A percentile compares a stretch with the other conserved stretches of the same genome.
phyloP scores from a whole-genome alignment of 345 rosid genomes.

The Microthlaspi erraticum region DNA sequence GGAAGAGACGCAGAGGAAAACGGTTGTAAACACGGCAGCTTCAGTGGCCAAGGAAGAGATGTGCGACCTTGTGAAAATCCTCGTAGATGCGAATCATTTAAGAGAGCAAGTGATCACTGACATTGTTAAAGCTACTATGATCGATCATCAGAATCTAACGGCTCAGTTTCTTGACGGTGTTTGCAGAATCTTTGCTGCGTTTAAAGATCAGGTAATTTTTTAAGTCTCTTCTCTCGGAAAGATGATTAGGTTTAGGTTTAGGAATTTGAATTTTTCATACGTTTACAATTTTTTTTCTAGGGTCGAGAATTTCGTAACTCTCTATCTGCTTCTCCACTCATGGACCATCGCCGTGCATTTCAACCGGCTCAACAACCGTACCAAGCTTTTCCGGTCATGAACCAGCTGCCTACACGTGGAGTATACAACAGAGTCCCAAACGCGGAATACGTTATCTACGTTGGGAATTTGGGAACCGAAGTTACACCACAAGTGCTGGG shows the following conservation, averaged over 20 bases:
- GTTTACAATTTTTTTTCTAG: no score
- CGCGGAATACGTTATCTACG: not conserved
- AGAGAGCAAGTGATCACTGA: constrained; percentile 60
- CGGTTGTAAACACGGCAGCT: constrained; percentile 26
- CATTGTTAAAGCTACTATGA: constrained; percentile 48
- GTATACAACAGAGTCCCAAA: no score
- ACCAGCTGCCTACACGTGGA: no score
- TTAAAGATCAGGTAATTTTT: constrained; percentile 37
- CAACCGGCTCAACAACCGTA: no score
- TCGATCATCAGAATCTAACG: constrained; percentile 45
- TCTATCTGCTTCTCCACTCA: no score
- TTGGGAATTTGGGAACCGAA: not conserved
- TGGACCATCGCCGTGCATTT: no score
- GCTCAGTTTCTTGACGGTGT: constrained; percentile 73
- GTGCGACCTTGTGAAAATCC: constrained; percentile 58
- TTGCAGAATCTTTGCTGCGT: constrained; percentile 68
- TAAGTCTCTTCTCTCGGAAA: no score
- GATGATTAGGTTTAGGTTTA: no score
- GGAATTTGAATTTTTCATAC: no score
- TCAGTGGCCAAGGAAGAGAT: constrained; percentile 46
- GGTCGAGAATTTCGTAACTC: no score
- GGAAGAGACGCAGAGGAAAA: not conserved
- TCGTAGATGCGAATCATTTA: constrained; percentile 58
- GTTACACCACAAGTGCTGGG: not conserved
- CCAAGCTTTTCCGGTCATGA: no score